Conservation (phyloP, 176 grass and related monocot genomes). For the Coix lacrymajobi region DNA sequence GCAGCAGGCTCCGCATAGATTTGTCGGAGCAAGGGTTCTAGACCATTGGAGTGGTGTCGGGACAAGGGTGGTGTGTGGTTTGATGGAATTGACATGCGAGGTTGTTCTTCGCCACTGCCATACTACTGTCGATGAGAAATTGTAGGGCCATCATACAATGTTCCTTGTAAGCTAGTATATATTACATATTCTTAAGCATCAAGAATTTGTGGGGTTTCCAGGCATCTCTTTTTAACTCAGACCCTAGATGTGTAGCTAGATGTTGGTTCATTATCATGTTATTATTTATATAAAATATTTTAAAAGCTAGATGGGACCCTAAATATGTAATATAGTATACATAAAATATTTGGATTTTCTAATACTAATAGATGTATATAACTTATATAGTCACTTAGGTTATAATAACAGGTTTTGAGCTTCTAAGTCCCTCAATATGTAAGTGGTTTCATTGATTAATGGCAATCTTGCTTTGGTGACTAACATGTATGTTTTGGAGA, state of each 20-base stretch:
- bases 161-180: neutral
- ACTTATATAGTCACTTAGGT: too few relatives aligned
- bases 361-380: too few relatives aligned
- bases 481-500: too few relatives aligned
- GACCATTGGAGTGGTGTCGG: neutral
- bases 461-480: too few relatives aligned
- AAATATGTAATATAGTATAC: too few relatives aligned
- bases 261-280: neutral
- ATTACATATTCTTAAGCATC: neutral
- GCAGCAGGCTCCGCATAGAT: neutral
- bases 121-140: neutral
- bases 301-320: too few relatives aligned
- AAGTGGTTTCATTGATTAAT: too few relatives aligned
- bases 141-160: neutral
- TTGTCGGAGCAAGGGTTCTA: neutral
- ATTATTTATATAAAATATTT: too few relatives aligned
- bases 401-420: too few relatives aligned
- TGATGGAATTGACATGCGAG: neutral
- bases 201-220: neutral
- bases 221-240: neutral
- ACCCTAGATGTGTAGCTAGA: neutral
- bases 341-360: too few relatives aligned
- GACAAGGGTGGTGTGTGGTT: neutral
- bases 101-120: neutral
- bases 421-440: too few relatives aligned